Evolutionary conservation across 495 filamentous ascomycete species (phyloP).

Genomic region (Tetracladium setigerum): DNA sequence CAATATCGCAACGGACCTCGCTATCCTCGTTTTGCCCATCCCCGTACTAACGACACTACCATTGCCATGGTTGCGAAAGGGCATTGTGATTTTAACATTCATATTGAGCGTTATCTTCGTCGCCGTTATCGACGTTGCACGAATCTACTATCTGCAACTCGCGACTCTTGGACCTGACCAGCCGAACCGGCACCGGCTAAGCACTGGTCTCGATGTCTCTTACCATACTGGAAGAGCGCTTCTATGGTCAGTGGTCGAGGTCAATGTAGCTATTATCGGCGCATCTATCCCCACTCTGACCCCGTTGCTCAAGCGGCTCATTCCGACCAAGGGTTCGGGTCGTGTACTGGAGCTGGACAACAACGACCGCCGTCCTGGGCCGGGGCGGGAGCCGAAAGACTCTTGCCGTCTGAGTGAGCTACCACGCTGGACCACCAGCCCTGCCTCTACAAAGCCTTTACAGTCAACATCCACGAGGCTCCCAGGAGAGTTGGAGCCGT

Average conservation of each 20-base stretch:
- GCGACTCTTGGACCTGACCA: slow-evolving; percentile 31
- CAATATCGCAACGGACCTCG: slow-evolving; percentile 9
- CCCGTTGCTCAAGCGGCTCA: slow-evolving; percentile 63
- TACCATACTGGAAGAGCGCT: slow-evolving; percentile 76
- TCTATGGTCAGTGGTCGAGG: slow-evolving; percentile 87
- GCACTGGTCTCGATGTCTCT: slow-evolving; percentile 26
- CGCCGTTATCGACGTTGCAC: slow-evolving; percentile 74
- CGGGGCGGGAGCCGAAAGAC: no score
- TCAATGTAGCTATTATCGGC: slow-evolving; percentile 78
- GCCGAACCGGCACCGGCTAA: not conserved
- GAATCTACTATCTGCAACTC: slow-evolving; percentile 78
- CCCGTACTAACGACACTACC: slow-evolving; percentile 77
- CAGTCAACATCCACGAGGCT: no score
- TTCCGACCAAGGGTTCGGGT: no score
- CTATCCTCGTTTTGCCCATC: slow-evolving; percentile 38
- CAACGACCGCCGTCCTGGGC: no score
- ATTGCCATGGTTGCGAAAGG: slow-evolving; percentile 71
- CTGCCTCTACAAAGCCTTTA: no score
- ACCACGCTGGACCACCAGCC: no score
- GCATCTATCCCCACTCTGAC: slow-evolving; percentile 82
- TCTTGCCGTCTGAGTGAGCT: no score
- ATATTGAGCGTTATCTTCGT: slow-evolving; percentile 67
- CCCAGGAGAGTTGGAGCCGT: not conserved
- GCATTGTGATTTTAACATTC: slow-evolving; percentile 74
- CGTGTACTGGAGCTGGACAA: no score